phyloP scores from a whole-genome alignment of 2,329 filamentous ascomycete genomes.

The Fusarium buharicum region DNA sequence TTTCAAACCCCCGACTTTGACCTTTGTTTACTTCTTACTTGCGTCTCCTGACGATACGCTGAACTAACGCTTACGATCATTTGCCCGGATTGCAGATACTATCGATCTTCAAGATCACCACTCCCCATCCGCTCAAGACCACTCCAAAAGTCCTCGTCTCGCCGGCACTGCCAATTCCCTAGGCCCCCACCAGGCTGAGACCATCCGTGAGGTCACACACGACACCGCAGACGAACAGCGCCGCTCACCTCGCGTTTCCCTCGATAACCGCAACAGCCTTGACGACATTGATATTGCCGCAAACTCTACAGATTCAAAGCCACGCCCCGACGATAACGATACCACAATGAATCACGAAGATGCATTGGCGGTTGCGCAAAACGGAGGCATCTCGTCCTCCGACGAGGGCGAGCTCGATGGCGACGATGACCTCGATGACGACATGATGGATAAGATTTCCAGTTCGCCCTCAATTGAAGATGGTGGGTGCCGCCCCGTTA shows the following conservation, averaged over 20 bases:
- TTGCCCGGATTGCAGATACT: slow-evolving; percentile 71
- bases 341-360: slow-evolving; percentile 62
- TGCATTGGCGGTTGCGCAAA: slow-evolving; percentile 68
- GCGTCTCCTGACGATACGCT: slow-evolving; percentile 22
- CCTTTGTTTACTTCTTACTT: slow-evolving; percentile 32
- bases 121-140: slow-evolving; percentile 85
- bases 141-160: slow-evolving; percentile 56
- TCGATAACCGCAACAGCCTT: slow-evolving; percentile 56
- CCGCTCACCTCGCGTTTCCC: slow-evolving; percentile 70
- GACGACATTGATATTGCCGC: slow-evolving; percentile 55
- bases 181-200: slow-evolving; percentile 85
- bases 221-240: slow-evolving; percentile 79
- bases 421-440: slow-evolving; percentile 81
- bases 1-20: slow-evolving; percentile 43
- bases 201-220: slow-evolving; percentile 81
- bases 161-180: slow-evolving; percentile 59
- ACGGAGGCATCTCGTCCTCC: slow-evolving; percentile 63
- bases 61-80: slow-evolving; percentile 35
- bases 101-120: slow-evolving; percentile 91
- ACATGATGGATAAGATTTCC: slow-evolving; percentile 98
- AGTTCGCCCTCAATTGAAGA: slow-evolving; percentile 99
- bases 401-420: slow-evolving; percentile 74
- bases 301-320: slow-evolving; percentile 50
- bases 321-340: slow-evolving; percentile 36
- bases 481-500: slow-evolving; percentile 77